Evolutionary conservation across 805 yeast species (phyloP).

Genomic region (Jamesozyma spencerorum): DNA sequence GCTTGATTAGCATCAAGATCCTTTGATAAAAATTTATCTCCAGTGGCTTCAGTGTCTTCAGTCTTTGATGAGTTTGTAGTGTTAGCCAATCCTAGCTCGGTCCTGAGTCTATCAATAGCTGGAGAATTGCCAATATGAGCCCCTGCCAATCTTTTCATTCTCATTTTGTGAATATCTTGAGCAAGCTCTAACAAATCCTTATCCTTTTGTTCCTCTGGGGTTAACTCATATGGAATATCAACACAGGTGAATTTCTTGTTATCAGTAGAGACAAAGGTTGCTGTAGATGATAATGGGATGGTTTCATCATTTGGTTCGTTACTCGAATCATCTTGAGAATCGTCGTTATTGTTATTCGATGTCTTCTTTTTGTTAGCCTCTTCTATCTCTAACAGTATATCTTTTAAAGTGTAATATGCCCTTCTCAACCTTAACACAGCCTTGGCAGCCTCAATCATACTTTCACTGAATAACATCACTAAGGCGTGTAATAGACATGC

Average conservation of each 20-base stretch:
- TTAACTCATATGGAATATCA: conserved; percentile 26
- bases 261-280: conserved; percentile 30
- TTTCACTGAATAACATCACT: conserved; percentile 78
- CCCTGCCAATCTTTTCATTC: conserved; percentile 58
- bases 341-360: too few relatives aligned
- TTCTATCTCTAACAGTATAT: conserved; percentile 48
- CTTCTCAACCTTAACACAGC: conserved; percentile 78
- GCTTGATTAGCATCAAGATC: conserved; percentile 30
- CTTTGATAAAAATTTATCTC: conserved; percentile 11
- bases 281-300: conserved; percentile 11
- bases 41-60: not conserved
- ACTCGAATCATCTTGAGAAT: not conserved
- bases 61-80: conserved; percentile 5
- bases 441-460: conserved; percentile 81
- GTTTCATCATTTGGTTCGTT: conserved; percentile 1
- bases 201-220: conserved; percentile 40
- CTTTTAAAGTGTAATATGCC: conserved; percentile 82
- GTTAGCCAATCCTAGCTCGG: conserved; percentile 34
- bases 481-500: conserved; percentile 78
- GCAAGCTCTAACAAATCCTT: conserved; percentile 42
- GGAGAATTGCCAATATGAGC: conserved; percentile 55
- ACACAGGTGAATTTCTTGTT: conserved; percentile 31
- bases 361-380: conserved; percentile 25
- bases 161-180: conserved; percentile 53
- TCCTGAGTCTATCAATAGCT: conserved; percentile 37